Evolutionary conservation across 805 yeast genomes (phyloP).

Genomic region (Kluyveromyces nonfermentans): DNA sequence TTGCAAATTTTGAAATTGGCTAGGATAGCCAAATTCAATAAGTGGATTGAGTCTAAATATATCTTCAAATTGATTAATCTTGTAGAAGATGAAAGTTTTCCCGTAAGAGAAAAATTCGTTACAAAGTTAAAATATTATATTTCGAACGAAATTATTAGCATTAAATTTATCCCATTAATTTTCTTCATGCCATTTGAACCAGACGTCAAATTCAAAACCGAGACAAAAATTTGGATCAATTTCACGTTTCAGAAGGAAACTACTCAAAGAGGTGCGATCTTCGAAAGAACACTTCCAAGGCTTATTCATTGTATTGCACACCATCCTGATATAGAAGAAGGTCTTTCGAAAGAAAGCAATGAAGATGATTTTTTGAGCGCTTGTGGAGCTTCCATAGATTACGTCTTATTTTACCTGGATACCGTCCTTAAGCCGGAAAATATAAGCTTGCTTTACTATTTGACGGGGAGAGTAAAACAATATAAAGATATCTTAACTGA

Average conservation of each 20-base stretch:
- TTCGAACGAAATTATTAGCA: slow-evolving; percentile 46
- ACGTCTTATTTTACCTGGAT: slow-evolving; percentile 50
- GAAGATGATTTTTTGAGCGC: slow-evolving; percentile 33
- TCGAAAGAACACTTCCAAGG: slow-evolving; percentile 61
- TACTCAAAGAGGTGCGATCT: slow-evolving; percentile 35
- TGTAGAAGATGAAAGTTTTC: slow-evolving; percentile 54
- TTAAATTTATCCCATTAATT: slow-evolving; percentile 54
- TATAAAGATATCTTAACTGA: slow-evolving; percentile 45
- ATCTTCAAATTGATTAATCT: slow-evolving; percentile 46
- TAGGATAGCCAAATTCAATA: slow-evolving; percentile 41
- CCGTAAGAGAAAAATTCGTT: slow-evolving; percentile 48
- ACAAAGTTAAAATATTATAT: slow-evolving; percentile 42
- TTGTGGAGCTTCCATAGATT: slow-evolving; percentile 45
- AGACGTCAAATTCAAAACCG: slow-evolving; percentile 36
- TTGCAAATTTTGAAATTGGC: slow-evolving; percentile 55
- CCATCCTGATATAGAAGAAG: slow-evolving; percentile 48
- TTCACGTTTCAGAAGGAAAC: slow-evolving; percentile 37
- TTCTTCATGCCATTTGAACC: slow-evolving; percentile 79
- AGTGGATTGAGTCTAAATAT: slow-evolving; percentile 42
- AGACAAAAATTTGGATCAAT: slow-evolving; percentile 60
- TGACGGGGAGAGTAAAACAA: slow-evolving; percentile 72
- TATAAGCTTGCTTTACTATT: slow-evolving; percentile 61
- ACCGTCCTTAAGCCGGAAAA: slow-evolving; percentile 56
- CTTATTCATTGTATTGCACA: slow-evolving; percentile 65
- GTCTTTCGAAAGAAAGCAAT: slow-evolving; percentile 33